Conservation (phyloP, 225 moss, liverwort and hornwort species). For the Pleurozium schreberi region DNA sequence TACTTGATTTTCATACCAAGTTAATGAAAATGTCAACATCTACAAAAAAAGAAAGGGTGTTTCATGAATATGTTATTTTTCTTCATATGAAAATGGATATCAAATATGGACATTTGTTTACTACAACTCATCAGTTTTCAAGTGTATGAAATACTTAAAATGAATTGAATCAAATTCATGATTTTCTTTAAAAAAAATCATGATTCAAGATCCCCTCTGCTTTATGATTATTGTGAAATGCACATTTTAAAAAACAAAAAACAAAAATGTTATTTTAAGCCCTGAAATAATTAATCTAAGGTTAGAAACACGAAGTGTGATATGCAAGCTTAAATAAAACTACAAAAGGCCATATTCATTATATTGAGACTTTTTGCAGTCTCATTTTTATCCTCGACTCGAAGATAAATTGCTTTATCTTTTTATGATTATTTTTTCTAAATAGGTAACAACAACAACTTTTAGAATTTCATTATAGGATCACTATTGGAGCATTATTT, state of each 20-base stretch:
- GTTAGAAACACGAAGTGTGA: background rate
- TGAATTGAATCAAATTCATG: background rate
- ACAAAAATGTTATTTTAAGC: background rate
- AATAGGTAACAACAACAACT: no score
- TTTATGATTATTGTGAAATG: background rate
- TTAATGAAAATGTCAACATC: background rate
- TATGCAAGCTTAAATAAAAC: background rate
- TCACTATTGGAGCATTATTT: no score
- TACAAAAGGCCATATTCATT: no score
- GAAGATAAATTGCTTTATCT: no score
- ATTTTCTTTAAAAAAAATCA: background rate
- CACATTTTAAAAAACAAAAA: background rate
- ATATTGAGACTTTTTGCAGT: no score
- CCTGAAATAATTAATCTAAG: background rate
- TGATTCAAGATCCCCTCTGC: no score
- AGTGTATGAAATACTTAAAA: no score
- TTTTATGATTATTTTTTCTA: no score
- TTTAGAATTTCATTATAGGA: no score
- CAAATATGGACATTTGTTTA: background rate
- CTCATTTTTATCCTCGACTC: no score
- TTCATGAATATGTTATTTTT: background rate
- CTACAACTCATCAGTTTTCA: rapidly evolving
- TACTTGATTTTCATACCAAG: background rate
- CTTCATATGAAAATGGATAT: background rate
- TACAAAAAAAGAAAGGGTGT: background rate